Evolutionary conservation across 495 filamentous ascomycete species (phyloP), one percentile per base, ranked within the genome.

Genomic region (Neurospora sp.): DNA sequence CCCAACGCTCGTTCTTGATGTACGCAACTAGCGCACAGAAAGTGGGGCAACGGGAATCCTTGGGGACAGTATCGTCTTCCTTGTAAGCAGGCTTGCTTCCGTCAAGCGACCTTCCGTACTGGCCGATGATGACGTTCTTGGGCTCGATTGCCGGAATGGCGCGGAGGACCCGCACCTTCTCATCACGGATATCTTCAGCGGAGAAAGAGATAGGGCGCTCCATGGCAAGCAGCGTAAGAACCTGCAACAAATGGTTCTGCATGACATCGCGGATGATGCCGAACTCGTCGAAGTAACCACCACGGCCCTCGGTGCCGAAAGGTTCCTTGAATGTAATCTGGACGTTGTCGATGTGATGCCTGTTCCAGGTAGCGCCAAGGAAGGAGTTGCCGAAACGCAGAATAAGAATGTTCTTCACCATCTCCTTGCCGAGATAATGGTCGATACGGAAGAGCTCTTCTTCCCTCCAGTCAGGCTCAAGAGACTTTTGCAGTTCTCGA

Each of bases 321-420:
- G 96, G 96, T 85, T 99, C 96, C 86, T 99, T 99, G 87, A 99
- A 99, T 65, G 96, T 92, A 80, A 99, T 98, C 83, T 94, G 91
- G 69, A 99, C 94, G 75, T 98, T 99, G 84, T 98, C 96, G 85
- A 99, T 99, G 86, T 99, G 96, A 81, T 97, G 94, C 72, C 96
- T 90, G 86, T 98, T 98, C 96, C 96, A 99, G 71, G 96, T 98
- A 68, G 96, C 96, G 71, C 94, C 94, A 77, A 99, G 96, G 87
- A 99, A 98, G 78, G 97, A 94, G 83, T 99, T 99, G 75, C 96
- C 96, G 81, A 99, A 99, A 76, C 96, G 89, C 74, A 99, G 89
- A 76, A 99, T 97, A 71, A 99, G 89, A 78, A 99, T 96, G 82
- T 99, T 99, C 89, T 99, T 99, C 71, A 99, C 96, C 96, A 99